Conservation (phyloP, 768 basidiomycete species). For the Naematelia aurantialba region DNA sequence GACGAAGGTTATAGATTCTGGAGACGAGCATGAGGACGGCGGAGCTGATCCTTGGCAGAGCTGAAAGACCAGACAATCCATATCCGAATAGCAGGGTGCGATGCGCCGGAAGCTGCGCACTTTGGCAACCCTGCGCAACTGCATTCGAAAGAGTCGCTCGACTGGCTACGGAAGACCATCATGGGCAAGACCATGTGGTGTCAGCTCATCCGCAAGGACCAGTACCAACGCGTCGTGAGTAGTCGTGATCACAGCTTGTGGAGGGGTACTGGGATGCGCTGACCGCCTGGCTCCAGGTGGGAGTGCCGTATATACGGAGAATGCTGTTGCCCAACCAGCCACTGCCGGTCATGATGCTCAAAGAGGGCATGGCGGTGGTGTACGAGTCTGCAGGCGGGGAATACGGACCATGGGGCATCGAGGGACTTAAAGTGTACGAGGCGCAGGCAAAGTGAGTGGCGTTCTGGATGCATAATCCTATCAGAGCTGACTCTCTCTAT, state of each 20-base stretch:
- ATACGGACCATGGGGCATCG: conserved; percentile 68
- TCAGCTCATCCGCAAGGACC: conserved; percentile 71
- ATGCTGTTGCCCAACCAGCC: conserved; percentile 59
- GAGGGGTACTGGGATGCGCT: not conserved
- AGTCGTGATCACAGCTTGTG: not conserved
- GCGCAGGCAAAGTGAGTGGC: conserved; percentile 64
- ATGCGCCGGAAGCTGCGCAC: conserved; percentile 87
- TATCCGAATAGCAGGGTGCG: conserved; percentile 82
- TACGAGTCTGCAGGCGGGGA: conserved; percentile 77
- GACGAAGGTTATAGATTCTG: not conserved
- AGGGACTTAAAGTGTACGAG: conserved; percentile 62
- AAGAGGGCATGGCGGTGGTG: conserved; percentile 68
- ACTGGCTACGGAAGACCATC: conserved; percentile 53
- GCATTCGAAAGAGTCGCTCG: conserved; percentile 66
- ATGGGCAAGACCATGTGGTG: conserved; percentile 59
- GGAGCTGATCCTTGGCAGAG: conserved; percentile 52
- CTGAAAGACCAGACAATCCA: conserved; percentile 77
- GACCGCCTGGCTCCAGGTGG: too few relatives aligned
- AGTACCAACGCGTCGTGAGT: conserved; percentile 76
- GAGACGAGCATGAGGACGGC: not conserved
- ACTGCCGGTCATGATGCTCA: conserved; percentile 70
- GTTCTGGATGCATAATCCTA: too few relatives aligned
- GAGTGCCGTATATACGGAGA: conserved; percentile 60
- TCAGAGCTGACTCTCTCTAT: too few relatives aligned
- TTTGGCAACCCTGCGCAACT: conserved; percentile 79